Percentiles rank a stretch among this genome's conserved stretches.
Evolutionary conservation across 768 basidiomycete species (phyloP).

Genomic region (Agrocybe pediades): DNA sequence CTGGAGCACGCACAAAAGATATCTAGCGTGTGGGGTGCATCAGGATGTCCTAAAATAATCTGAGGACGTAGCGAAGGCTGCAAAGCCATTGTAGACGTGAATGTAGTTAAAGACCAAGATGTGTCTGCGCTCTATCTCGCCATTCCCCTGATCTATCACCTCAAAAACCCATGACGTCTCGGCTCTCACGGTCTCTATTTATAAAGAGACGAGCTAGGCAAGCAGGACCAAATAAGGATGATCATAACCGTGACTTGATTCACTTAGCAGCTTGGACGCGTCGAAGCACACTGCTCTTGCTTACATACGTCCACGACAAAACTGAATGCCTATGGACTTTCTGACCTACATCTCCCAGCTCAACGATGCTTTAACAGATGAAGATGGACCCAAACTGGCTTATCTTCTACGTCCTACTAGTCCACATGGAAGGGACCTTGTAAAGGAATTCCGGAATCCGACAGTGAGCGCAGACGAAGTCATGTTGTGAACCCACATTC

Average conservation of each 20-base stretch:
- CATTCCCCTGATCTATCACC: conserved; percentile 5
- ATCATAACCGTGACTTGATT: no score
- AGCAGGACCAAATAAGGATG: not conserved
- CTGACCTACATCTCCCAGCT: conserved; percentile 61
- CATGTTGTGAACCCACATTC: conserved; percentile 5
- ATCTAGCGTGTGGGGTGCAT: conserved; percentile 79
- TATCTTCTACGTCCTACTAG: conserved; percentile 77
- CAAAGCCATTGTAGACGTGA: conserved; percentile 61
- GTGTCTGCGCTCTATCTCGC: not conserved
- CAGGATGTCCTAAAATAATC: conserved; percentile 56
- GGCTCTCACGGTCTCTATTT: no score
- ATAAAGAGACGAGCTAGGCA: no score
- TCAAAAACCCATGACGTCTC: not conserved
- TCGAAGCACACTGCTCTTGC: not conserved
- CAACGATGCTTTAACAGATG: conserved; percentile 57
- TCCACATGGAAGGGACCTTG: conserved; percentile 74
- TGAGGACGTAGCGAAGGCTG: conserved; percentile 73
- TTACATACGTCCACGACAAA: not conserved
- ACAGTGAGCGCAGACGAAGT: conserved; percentile 32
- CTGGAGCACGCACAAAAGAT: conserved; percentile 58
- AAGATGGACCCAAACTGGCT: conserved; percentile 71
- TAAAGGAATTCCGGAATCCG: conserved; percentile 70
- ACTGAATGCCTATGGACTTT: conserved; percentile 52
- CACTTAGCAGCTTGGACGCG: not conserved
- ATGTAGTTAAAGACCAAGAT: not conserved